phyloP scores from a whole-genome alignment of 805 yeast species.

The Myxozyma neotropica region DNA sequence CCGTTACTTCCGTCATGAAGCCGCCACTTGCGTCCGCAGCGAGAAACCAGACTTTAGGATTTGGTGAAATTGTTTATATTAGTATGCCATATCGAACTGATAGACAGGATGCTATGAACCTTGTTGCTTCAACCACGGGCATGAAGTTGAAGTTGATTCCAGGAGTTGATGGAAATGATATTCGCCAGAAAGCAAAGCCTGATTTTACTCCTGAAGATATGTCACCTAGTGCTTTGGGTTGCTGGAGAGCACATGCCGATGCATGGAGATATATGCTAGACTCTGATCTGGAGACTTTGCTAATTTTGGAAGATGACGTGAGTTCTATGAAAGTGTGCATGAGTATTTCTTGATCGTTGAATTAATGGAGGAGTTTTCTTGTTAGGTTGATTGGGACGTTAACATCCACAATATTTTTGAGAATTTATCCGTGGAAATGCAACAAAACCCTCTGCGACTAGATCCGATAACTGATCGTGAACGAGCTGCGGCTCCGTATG shows the following conservation, averaged over 20 bases:
- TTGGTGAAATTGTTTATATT: constrained; percentile 23
- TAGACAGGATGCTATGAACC: constrained; percentile 24
- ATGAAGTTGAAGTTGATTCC: constrained; percentile 15
- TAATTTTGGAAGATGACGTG: constrained; percentile 25
- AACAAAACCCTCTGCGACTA: constrained; percentile 19
- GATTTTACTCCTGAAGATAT: constrained; percentile 5
- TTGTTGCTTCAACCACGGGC: constrained; percentile 14
- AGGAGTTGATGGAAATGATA: constrained; percentile 17
- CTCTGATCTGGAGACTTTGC: constrained; percentile 17
- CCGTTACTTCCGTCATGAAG: background rate
- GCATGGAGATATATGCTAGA: constrained; percentile 25
- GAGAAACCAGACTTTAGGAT: constrained; percentile 20
- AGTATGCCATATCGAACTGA: constrained; percentile 25
- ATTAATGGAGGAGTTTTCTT: too few relatives aligned
- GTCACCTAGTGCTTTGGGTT: constrained; percentile 20
- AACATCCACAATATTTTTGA: constrained; percentile 20
- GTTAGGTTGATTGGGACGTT: constrained; percentile 20
- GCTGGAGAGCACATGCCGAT: constrained; percentile 28
- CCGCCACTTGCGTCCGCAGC: constrained; percentile 2
- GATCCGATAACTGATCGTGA: constrained; percentile 18
- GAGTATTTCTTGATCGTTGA: too few relatives aligned
- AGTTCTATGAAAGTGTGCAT: too few relatives aligned
- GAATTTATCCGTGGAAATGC: constrained; percentile 21
- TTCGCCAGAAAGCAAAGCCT: constrained; percentile 20
- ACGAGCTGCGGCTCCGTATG: constrained; percentile 17